phyloP scores from a whole-genome alignment of 2,329 filamentous ascomycete genomes.

The Botrytis tulipae region DNA sequence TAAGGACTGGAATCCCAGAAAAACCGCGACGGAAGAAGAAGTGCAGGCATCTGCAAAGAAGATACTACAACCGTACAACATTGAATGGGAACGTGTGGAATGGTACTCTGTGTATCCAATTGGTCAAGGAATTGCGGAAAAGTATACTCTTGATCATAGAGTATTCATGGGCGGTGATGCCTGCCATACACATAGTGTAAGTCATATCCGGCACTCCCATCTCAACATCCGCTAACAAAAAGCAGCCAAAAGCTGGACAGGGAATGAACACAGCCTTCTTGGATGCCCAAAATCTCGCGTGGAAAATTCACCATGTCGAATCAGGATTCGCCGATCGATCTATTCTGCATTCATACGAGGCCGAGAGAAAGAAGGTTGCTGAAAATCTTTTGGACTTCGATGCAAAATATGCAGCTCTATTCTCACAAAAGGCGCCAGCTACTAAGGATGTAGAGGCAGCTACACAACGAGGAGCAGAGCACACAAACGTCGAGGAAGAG shows the following conservation, averaged over 20 bases:
- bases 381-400: conserved; percentile 85
- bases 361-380: conserved; percentile 79
- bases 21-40: conserved; percentile 60
- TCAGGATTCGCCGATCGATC: conserved; percentile 73
- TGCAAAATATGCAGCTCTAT: conserved; percentile 83
- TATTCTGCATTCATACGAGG: conserved; percentile 80
- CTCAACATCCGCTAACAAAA: neutral
- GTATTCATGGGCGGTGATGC: conserved; percentile 76
- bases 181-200: conserved; percentile 74
- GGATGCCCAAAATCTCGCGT: conserved; percentile 85
- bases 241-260: conserved; percentile 70
- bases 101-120: conserved; percentile 79
- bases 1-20: conserved; percentile 59
- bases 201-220: conserved; percentile 32
- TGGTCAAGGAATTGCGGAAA: conserved; percentile 69
- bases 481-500: conserved; percentile 40
- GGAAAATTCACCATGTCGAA: conserved; percentile 94
- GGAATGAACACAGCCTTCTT: conserved; percentile 80
- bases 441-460: conserved; percentile 71
- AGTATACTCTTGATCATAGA: conserved; percentile 64
- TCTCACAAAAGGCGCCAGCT: conserved; percentile 74
- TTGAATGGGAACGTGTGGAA: conserved; percentile 65
- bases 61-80: conserved; percentile 64
- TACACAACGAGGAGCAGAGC: conserved; percentile 41
- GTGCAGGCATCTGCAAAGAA: conserved; percentile 64